Conservation (phyloP, 2,329 filamentous ascomycete species). For the Fusarium paranaense region DNA sequence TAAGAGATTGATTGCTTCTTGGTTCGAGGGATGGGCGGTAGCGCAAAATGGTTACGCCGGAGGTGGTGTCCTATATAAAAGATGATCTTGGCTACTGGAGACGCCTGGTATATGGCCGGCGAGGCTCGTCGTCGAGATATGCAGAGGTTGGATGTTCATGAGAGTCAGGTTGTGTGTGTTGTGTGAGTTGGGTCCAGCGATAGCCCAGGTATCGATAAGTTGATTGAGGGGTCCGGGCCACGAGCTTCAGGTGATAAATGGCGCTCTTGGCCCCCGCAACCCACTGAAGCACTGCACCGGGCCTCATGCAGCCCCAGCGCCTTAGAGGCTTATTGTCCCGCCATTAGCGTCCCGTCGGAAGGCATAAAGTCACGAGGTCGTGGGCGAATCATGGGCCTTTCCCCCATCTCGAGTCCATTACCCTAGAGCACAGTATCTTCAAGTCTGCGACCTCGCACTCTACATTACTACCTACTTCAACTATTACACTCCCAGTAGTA, state of each 20-base stretch:
- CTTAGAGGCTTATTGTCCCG: not conserved
- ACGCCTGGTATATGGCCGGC: not conserved
- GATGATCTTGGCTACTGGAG: not conserved
- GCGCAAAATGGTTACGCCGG: not conserved
- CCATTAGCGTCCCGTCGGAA: not conserved
- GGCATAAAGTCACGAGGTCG: not conserved
- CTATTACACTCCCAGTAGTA: not conserved
- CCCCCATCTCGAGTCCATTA: not conserved
- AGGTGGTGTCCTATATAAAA: not conserved
- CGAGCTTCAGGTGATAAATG: constrained; percentile 15
- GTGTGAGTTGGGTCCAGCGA: not conserved
- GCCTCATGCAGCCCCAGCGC: not conserved
- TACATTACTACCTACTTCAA: not conserved
- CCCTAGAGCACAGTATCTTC: not conserved
- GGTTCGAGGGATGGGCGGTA: not conserved
- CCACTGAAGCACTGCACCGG: constrained; percentile 8
- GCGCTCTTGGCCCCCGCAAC: constrained; percentile 11
- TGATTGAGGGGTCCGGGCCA: constrained; percentile 12
- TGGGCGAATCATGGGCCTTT: not conserved
- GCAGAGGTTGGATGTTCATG: constrained; percentile 4
- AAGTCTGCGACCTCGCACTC: not conserved
- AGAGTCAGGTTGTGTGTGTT: not conserved
- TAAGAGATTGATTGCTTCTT: constrained; percentile 1
- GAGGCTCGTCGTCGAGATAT: constrained; percentile 1
- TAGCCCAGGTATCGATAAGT: not conserved